phyloP scores from a whole-genome alignment of 495 filamentous ascomycete species.

The Aspergillus avenaceus region DNA sequence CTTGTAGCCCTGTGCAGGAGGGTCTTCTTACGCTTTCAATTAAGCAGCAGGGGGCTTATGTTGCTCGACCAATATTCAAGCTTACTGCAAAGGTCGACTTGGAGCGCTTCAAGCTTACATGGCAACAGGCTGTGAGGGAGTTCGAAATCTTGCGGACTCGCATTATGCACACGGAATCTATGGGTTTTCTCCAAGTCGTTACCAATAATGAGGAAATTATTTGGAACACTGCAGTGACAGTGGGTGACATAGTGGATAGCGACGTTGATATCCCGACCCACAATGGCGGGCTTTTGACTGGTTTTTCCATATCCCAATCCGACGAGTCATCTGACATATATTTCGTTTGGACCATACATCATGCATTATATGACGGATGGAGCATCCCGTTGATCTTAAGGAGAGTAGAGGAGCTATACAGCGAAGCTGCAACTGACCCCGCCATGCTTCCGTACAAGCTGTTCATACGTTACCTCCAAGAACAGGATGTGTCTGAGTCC shows the following conservation, averaged over 20 bases:
- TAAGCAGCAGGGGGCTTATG: slow-evolving; percentile 48
- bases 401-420: slow-evolving; percentile 49
- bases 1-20: slow-evolving; percentile 69
- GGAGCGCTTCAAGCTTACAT: slow-evolving; percentile 47
- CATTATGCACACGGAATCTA: slow-evolving; percentile 45
- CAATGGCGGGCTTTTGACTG: slow-evolving; percentile 52
- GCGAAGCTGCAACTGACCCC: slow-evolving; percentile 3
- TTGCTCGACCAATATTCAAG: slow-evolving; percentile 45
- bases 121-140: slow-evolving; percentile 44
- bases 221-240: slow-evolving; percentile 39
- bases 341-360: slow-evolving; percentile 63
- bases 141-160: slow-evolving; percentile 54
- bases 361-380: slow-evolving; percentile 71
- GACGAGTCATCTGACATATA: slow-evolving; percentile 23
- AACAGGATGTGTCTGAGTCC: slow-evolving; percentile 27
- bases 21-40: slow-evolving; percentile 60
- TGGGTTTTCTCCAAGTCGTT: slow-evolving; percentile 52
- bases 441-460: slow-evolving; percentile 29
- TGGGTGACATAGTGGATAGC: slow-evolving; percentile 43
- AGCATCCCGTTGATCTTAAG: slow-evolving; percentile 55
- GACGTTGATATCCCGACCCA: slow-evolving; percentile 41
- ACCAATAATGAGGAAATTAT: slow-evolving; percentile 43
- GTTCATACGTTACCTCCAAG: slow-evolving; percentile 40
- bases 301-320: slow-evolving; percentile 48
- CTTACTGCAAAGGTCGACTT: slow-evolving; percentile 42